Conservation (phyloP, 768 basidiomycete species). For the Boletus sp. region DNA sequence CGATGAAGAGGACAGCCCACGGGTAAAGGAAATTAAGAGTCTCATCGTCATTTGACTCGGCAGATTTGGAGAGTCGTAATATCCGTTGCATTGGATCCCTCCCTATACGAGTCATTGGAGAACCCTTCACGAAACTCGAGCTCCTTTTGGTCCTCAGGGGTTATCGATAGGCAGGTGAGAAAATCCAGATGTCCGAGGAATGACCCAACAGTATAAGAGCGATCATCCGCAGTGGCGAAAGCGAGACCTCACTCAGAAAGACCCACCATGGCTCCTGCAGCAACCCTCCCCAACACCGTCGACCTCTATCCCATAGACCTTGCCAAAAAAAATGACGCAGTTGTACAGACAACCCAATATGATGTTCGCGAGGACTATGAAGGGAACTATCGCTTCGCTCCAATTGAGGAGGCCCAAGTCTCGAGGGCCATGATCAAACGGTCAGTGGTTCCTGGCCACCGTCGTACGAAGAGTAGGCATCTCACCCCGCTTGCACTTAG, state of each 20-base stretch:
- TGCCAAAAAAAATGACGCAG: constrained; percentile 23
- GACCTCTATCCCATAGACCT: constrained; percentile 19
- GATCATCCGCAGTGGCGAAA: background rate
- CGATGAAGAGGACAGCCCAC: too few relatives aligned
- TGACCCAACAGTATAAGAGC: constrained; percentile 1
- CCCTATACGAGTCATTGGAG: background rate
- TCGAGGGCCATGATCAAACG: constrained; percentile 75
- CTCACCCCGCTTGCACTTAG: constrained; percentile 32
- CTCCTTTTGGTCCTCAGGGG: background rate
- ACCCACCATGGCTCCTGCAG: constrained; percentile 35
- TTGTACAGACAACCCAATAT: constrained; percentile 8
- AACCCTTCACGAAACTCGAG: background rate
- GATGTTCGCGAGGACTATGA: constrained; percentile 41
- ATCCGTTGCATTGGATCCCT: background rate
- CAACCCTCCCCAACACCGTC: constrained; percentile 24
- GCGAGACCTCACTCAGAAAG: background rate
- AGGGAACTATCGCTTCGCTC: constrained; percentile 65
- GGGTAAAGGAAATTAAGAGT: too few relatives aligned
- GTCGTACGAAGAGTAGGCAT: background rate
- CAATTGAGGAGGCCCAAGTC: constrained; percentile 73
- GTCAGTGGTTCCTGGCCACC: constrained; percentile 27
- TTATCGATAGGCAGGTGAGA: background rate
- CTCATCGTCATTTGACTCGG: too few relatives aligned
- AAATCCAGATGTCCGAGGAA: background rate
- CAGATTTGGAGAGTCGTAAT: too few relatives aligned